phyloP scores from a whole-genome alignment of 1,139 yeast genomes.

The Protomyces inundatus region DNA sequence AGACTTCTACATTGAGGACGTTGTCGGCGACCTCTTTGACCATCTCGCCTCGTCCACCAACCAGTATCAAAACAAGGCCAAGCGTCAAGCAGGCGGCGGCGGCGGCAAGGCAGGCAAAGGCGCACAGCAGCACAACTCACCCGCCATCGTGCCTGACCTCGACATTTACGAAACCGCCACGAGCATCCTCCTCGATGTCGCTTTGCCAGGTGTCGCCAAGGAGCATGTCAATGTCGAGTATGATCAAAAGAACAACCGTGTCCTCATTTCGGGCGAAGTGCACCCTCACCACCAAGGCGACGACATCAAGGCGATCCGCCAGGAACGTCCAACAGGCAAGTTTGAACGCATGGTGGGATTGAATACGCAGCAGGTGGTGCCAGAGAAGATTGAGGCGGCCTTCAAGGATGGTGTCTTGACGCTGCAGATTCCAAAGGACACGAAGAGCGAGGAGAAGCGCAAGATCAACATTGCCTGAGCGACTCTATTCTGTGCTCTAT shows the following conservation, averaged over 20 bases:
- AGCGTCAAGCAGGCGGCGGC: not conserved
- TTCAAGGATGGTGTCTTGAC: constrained; percentile 51
- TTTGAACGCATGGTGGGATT: constrained; percentile 53
- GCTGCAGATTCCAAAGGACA: constrained; percentile 47
- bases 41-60: not conserved
- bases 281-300: not conserved
- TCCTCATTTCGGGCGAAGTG: constrained; percentile 1
- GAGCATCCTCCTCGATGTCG: not conserved
- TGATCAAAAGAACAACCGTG: constrained; percentile 12
- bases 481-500: not conserved
- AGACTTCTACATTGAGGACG: not conserved
- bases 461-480: constrained; percentile 16
- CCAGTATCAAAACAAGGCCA: not conserved
- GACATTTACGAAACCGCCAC: constrained; percentile 16
- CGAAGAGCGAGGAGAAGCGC: constrained; percentile 29
- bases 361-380: constrained; percentile 51
- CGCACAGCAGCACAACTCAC: not conserved
- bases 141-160: constrained; percentile 4
- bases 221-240: constrained; percentile 11
- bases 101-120: not conserved
- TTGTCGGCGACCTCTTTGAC: not conserved
- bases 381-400: constrained; percentile 51
- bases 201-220: constrained; percentile 22
- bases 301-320: constrained; percentile 16
- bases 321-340: constrained; percentile 35